These are phyloP conservation scores for Malassezia sympodialis DNA, from an alignment of 1,284 basidiomycete species.

Conservation along the genomic window DNA sequence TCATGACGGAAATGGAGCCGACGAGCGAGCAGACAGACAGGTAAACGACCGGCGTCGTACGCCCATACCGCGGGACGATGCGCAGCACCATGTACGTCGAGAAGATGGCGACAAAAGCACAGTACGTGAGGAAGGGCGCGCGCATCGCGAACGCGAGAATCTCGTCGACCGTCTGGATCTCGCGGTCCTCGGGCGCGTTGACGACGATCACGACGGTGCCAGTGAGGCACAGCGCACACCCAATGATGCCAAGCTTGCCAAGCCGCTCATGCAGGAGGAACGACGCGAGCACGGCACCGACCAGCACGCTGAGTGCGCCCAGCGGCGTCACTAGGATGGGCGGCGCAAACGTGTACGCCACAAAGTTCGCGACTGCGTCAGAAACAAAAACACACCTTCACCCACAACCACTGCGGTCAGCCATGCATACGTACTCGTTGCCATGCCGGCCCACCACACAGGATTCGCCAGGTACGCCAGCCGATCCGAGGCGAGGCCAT, in stretches of 20 bases:
- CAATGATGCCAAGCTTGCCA: conserved; percentile 81
- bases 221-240: conserved; percentile 78
- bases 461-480: conserved; percentile 72
- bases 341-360: conserved; percentile 94
- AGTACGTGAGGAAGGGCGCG: conserved; percentile 68
- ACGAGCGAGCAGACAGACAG: conserved; percentile 84
- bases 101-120: conserved; percentile 70
- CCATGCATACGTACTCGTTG: conserved; percentile 60
- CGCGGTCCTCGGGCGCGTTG: conserved; percentile 91
- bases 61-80: conserved; percentile 77
- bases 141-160: conserved; percentile 80
- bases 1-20: conserved; percentile 76
- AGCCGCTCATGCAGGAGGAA: conserved; percentile 87
- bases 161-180: conserved; percentile 85
- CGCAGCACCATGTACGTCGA: conserved; percentile 69
- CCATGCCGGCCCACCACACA: conserved; percentile 96
- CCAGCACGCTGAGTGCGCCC: conserved; percentile 89
- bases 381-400: conserved; percentile 17
- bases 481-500: conserved; percentile 42
- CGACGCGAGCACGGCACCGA: conserved; percentile 66
- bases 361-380: conserved; percentile 82
- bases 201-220: conserved; percentile 91
- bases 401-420: conserved; percentile 38
- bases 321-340: conserved; percentile 93
- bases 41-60: conserved; percentile 79